Base-by-base conservation (phyloP, 495 filamentous ascomycete species). In the Hypoxylon rickii region DNA sequence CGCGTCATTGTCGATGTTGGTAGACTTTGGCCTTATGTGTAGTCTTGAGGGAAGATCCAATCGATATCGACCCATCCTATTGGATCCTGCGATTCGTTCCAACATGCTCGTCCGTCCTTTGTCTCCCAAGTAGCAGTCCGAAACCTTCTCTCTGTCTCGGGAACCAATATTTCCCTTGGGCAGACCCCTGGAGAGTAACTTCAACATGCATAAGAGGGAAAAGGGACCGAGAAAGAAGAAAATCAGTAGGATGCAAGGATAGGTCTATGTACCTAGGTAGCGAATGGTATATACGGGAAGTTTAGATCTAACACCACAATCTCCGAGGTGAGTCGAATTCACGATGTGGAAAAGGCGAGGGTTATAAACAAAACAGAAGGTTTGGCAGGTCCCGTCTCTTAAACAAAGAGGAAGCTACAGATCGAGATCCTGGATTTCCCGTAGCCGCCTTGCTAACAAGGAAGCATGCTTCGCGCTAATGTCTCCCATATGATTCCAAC, bases 31-130 rank as follows among this genome's bases (percentile, higher is more conserved):
- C 52, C 62, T 68, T 13, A 56, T 38, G 43, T 49, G 16, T 1
- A 47, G 16, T 15, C 11, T 24, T 7, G 58, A 36, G 38, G 43
- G 54, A 8, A 59, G 47, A 12, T 19, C 36, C 11, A 55, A n/a
- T n/a, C n/a, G 58, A 13, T 34, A 39, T 33, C 62, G 55, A 18
- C 29, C 34, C 16, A 54, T 57, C 13, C 55, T 56, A 38, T 60
- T 68, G 7, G 54, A 58, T 42, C 51, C 44, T 3, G 65, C 48
- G 31, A 68, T 49, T 21, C 62, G 59, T 37, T 65, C 65, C 3
- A 68, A 37, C 44, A 63, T 44, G 36, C 58, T 68, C 58, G 43
- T 8, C 18, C 7, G 43, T 18, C 34, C 26, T 45, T 34, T 34
- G 26, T 45, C 15, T 34, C 20, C 6, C 17, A 8, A 34, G 26